Conservation (phyloP, 768 basidiomycete genomes). For the Cantharellus anzutake region DNA sequence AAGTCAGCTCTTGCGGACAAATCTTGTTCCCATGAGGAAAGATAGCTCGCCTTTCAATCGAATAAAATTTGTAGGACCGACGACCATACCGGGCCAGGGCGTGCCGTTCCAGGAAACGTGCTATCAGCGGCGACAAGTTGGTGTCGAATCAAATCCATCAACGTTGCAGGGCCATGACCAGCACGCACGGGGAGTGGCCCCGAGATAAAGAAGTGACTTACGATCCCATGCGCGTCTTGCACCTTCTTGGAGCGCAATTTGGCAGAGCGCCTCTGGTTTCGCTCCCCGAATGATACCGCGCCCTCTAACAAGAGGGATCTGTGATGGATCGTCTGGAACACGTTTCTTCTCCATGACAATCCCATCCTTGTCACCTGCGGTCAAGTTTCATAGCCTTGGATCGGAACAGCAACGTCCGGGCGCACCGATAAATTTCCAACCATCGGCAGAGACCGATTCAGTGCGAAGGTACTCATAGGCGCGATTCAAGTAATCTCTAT, state of each 20-base stretch:
- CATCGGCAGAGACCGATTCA: conserved; percentile 9
- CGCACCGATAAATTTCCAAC: conserved; percentile 8
- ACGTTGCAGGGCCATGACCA: too few relatives aligned
- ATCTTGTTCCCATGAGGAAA: neutral
- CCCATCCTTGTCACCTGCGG: conserved; percentile 6
- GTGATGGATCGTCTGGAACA: conserved; percentile 6
- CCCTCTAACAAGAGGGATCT: conserved; percentile 9
- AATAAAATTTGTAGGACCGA: conserved; percentile 4
- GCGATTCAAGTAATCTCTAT: neutral
- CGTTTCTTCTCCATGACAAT: conserved; percentile 9
- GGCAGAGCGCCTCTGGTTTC: conserved; percentile 6
- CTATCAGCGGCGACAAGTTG: neutral
- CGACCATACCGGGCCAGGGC: neutral
- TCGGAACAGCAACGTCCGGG: neutral
- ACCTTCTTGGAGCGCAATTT: conserved; percentile 5
- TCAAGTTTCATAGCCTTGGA: neutral
- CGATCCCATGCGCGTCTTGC: conserved; percentile 3
- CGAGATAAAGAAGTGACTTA: neutral
- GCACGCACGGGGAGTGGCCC: too few relatives aligned
- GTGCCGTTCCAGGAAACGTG: neutral
- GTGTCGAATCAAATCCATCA: neutral
- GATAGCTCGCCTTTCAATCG: conserved; percentile 6
- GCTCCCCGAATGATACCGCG: conserved; percentile 7
- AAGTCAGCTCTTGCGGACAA: neutral
- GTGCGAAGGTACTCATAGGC: conserved; percentile 8